Evolutionary conservation across 177 flowering plant species (phyloP), one percentile per base, ranked within the genome.

Genomic region (Tripterygium wilfordii): DNA sequence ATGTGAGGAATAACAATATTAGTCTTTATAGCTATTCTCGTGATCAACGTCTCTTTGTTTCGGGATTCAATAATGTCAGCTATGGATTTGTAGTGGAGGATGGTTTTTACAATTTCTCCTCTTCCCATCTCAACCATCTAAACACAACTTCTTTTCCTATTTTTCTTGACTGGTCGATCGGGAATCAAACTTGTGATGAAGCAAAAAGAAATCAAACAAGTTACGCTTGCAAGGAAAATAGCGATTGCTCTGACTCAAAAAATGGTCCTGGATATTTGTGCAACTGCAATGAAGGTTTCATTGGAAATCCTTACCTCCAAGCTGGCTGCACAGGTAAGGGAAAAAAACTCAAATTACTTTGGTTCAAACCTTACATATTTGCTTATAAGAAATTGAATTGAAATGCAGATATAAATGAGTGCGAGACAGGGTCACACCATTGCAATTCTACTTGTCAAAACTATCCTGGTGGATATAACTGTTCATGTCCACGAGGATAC

Each of bases 311-410:
- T 2, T 60, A 60, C 51, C 45, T 51, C 37, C 31, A 24, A 2
- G 8, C 25, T n/a, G 63, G 63, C 7, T 60, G 64, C 41, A 17
- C 16, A 45, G 63, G 63, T 58, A 51, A n/a, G n/a, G n/a, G n/a
- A n/a, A n/a, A n/a, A n/a, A n/a, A n/a, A n/a, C n/a, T n/a, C 19
- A 19, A 20, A 26, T 50, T 21, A 1, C 1, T 50, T 6, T 24
- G 13, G 14, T 17, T 16, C n/a, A 7, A 8, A n/a, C n/a, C 8
- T 22, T 42, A 22, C 5, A 22, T 2, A 42, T 19, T 13, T 5
- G 12, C 13, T 24, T 5, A 3, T 20, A 15, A 3, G 2, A 9
- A 4, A 6, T 21, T 42, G 45, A 21, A 21, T 27, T 23, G 0
- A 13, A 28, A 3, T 22, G 19, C 48, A 54, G 57, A 54, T 54